Conservation (phyloP, 495 filamentous ascomycete species). For the Penicillium pancosmium region DNA sequence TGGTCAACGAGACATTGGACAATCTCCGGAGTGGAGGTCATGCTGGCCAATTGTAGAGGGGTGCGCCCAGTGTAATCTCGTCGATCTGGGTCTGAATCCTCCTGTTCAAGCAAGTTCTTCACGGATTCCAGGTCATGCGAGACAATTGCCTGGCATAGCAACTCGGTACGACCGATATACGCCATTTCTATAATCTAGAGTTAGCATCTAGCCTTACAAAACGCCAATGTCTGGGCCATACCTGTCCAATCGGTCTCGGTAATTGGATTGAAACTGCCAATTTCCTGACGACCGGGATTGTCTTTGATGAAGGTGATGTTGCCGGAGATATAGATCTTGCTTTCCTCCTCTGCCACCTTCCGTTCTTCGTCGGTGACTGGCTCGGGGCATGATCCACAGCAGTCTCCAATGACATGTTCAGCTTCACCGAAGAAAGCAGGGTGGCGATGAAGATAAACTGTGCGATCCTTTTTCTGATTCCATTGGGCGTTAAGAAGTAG, state of each 20-base stretch:
- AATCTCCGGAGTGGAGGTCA: constrained; percentile 65
- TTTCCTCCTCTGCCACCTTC: constrained; percentile 68
- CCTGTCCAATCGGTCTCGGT: constrained; percentile 83
- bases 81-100: constrained; percentile 60
- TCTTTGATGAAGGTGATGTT: constrained; percentile 72
- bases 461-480: constrained; percentile 71
- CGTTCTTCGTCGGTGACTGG: constrained; percentile 69
- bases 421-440: constrained; percentile 72
- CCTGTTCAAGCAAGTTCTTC: constrained; percentile 65
- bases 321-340: constrained; percentile 72
- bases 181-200: constrained; percentile 51
- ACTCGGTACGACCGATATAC: constrained; percentile 59
- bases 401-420: constrained; percentile 71
- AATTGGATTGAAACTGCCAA: constrained; percentile 74
- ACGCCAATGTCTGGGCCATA: constrained; percentile 39
- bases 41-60: constrained; percentile 74
- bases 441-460: constrained; percentile 76
- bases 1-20: constrained; percentile 71
- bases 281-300: constrained; percentile 76
- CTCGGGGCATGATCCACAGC: constrained; percentile 74
- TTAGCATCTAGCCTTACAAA: not conserved
- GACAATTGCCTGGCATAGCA: constrained; percentile 76
- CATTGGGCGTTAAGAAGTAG: constrained; percentile 84
- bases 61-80: constrained; percentile 81
- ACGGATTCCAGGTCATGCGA: constrained; percentile 68